Conservation (phyloP, 2,329 filamentous ascomycete species). For the Trichophaea hybrida region DNA sequence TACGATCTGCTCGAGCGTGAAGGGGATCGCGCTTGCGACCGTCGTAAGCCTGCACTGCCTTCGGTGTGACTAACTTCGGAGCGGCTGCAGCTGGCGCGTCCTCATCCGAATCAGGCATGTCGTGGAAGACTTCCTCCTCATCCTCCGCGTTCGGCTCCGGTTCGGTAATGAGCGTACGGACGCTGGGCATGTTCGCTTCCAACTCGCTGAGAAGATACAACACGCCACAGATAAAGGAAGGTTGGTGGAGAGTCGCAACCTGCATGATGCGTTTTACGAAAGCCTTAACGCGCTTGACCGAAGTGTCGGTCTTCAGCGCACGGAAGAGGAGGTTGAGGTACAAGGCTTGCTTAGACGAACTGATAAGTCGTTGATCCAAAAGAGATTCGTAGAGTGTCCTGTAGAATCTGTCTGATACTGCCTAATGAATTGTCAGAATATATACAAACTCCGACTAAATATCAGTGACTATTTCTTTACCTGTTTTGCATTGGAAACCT, state of each 20-base stretch:
- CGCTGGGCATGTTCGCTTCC: constrained; percentile 61
- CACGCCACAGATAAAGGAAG: constrained; percentile 84
- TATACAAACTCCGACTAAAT: background rate
- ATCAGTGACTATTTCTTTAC: constrained; percentile 6
- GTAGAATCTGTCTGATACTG: constrained; percentile 77
- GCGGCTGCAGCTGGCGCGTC: constrained; percentile 28
- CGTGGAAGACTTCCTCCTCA: constrained; percentile 53
- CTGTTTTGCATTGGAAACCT: constrained; percentile 60
- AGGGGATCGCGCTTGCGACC: constrained; percentile 82
- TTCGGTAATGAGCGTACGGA: constrained; percentile 63
- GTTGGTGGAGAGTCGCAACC: constrained; percentile 73
- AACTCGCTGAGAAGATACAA: constrained; percentile 78
- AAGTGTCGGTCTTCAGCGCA: constrained; percentile 77
- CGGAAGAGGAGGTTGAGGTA: constrained; percentile 88
- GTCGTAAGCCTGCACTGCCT: constrained; percentile 47
- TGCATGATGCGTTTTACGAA: constrained; percentile 91
- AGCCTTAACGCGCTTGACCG: constrained; percentile 80
- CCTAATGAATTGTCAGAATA: constrained; percentile 1
- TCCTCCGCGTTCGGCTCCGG: constrained; percentile 65
- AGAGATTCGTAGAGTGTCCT: constrained; percentile 89
- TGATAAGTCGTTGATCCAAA: constrained; percentile 72
- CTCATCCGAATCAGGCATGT: constrained; percentile 45
- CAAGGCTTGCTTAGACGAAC: constrained; percentile 85
- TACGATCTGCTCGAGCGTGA: constrained; percentile 81
- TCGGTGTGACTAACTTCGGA: constrained; percentile 12